Evolutionary conservation across 1,284 basidiomycete species (phyloP), one percentile per base, ranked within the genome.

Genomic region (Ceratobasidium sp.): DNA sequence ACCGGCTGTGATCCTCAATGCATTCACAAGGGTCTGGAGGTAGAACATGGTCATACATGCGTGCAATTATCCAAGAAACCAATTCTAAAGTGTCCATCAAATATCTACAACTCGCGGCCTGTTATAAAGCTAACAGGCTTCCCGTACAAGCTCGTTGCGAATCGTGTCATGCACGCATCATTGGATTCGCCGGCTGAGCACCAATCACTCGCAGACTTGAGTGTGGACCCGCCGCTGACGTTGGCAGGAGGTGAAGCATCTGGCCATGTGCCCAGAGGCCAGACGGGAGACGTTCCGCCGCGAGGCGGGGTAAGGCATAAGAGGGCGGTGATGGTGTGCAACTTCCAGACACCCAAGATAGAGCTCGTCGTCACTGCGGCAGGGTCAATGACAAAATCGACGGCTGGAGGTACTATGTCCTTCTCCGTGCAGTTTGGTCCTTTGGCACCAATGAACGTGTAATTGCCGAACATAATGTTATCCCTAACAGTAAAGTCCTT

Each of bases 401-500:
- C 82, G 23, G 89, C 85, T 5, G 78, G 73, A 28, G 90, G 87
- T 18, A 84, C 82, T 23, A 78, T 76, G 73, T 87, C 84, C 21
- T 78, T 80, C 16, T 81, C 76, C 23, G 85, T 88, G 80, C 92
- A 94, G 77, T 92, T 91, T 1, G 87, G 87, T 1, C 90, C 91
- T 18, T 85, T 85, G 8, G 83, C 82, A 55, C 92, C 92, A 75
- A 93, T 89, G 79, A 93, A 94, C 3, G 90, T 88, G 2, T 88
- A 88, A 79, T 93, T 93, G 14, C 88, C 90, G 14, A 86, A 67
- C 53, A 94, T 82, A 1, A 80, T 76, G 79, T 93, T 93, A 77
- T 85, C 84, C 71, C 85, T 79, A 30, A 94, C 83, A 0, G 87
- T 88, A 78, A 92, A 93, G 77, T 91, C 87, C 18, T 77, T 78